Conservation (phyloP, 768 basidiomycete genomes). For the Lentinula edodes region DNA sequence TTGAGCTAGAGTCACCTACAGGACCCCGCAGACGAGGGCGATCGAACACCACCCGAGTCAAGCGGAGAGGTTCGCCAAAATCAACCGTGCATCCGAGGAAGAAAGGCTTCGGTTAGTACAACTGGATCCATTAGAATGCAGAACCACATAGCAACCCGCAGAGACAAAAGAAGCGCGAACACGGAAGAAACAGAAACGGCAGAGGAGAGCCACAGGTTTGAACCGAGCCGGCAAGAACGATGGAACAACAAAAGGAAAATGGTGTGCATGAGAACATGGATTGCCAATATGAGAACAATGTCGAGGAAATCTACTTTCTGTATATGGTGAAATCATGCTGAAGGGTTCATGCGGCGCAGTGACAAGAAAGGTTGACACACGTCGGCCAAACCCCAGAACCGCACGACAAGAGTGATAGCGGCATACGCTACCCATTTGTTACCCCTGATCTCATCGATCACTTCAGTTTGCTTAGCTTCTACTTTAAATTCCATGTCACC, state of each 20-base stretch:
- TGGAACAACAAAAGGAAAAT: slow-evolving; percentile 91
- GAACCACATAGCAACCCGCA: slow-evolving; percentile 69
- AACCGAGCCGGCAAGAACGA: slow-evolving; percentile 84
- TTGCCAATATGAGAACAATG: slow-evolving; percentile 88
- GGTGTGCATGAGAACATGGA: slow-evolving; percentile 92
- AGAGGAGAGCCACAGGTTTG: slow-evolving; percentile 50
- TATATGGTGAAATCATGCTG: slow-evolving; percentile 5
- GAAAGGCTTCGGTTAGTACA: slow-evolving; percentile 89
- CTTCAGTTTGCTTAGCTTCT: slow-evolving; percentile 33
- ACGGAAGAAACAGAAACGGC: slow-evolving; percentile 78
- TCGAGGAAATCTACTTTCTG: slow-evolving; percentile 94
- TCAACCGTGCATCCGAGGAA: slow-evolving; percentile 98
- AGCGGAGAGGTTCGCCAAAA: slow-evolving; percentile 93
- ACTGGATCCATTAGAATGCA: slow-evolving; percentile 90
- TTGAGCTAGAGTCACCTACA: slow-evolving; percentile 23
- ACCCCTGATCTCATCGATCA: slow-evolving; percentile 70
- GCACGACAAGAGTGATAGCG: slow-evolving; percentile 59
- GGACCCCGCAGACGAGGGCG: slow-evolving; percentile 57
- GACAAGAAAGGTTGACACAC: slow-evolving; percentile 25
- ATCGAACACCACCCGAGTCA: slow-evolving; percentile 85
- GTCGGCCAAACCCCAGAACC: slow-evolving; percentile 86
- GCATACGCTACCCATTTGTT: slow-evolving; percentile 91
- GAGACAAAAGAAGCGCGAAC: slow-evolving; percentile 79
- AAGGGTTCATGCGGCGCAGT: neutral
- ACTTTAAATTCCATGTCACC: slow-evolving; percentile 45